phyloP scores from a whole-genome alignment of 352 stramenopile species.

The Hyaloperonospora arabidopsidis region DNA sequence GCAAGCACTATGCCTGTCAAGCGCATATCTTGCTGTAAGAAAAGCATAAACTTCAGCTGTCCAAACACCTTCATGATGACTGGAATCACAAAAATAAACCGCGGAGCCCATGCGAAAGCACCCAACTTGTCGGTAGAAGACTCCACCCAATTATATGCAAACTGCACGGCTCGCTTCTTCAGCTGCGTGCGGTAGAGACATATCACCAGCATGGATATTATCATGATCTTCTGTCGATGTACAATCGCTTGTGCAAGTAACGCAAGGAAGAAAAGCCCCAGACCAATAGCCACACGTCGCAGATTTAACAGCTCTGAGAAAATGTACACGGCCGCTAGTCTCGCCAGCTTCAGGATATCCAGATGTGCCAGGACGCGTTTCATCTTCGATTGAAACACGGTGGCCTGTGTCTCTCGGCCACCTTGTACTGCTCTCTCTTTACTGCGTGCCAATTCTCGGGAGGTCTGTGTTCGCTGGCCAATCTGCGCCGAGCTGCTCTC shows the following conservation, averaged over 20 bases:
- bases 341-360: slow-evolving; percentile 44
- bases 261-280: slow-evolving; percentile 42
- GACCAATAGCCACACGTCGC: slow-evolving; percentile 35
- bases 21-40: slow-evolving; percentile 47
- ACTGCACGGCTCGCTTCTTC: slow-evolving; percentile 26
- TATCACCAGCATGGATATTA: slow-evolving; percentile 55
- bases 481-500: background rate
- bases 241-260: slow-evolving; percentile 44
- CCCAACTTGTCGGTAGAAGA: slow-evolving; percentile 62
- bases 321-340: slow-evolving; percentile 42
- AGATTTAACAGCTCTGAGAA: slow-evolving; percentile 49
- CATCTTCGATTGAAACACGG: slow-evolving; percentile 53
- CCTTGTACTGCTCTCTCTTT: slow-evolving; percentile 8
- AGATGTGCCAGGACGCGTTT: slow-evolving; percentile 46
- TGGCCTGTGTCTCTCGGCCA: slow-evolving; percentile 7
- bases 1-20: slow-evolving; percentile 33
- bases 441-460: background rate
- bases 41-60: slow-evolving; percentile 66
- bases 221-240: slow-evolving; percentile 71
- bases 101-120: slow-evolving; percentile 45
- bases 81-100: slow-evolving; percentile 42
- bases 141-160: slow-evolving; percentile 40
- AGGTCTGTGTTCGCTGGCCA: no score
- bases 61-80: slow-evolving; percentile 66
- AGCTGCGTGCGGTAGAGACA: slow-evolving; percentile 59